Conservation (phyloP, 1,284 basidiomycete species). For the Cutaneotrichosporon daszewskae region DNA sequence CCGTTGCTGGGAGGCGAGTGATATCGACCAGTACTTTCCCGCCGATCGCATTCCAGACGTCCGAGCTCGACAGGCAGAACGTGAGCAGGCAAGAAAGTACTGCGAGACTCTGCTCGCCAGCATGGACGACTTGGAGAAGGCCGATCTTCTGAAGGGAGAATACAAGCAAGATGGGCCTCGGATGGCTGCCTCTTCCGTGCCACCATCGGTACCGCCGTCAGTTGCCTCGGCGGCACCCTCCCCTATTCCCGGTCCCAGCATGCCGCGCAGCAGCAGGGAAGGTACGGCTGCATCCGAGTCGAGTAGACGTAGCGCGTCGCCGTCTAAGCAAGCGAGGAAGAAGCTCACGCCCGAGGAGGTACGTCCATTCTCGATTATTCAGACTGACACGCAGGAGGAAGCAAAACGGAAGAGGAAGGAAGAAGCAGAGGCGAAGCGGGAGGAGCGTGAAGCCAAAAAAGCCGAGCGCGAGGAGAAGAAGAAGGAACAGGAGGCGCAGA, state of each 20-base stretch:
- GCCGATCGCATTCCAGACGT: slow-evolving; percentile 21
- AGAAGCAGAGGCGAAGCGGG: slow-evolving; percentile 5
- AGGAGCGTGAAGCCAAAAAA: slow-evolving; percentile 8
- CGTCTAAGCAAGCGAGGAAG: slow-evolving; percentile 29
- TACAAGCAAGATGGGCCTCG: too few relatives aligned
- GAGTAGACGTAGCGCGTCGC: slow-evolving; percentile 27
- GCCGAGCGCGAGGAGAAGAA: slow-evolving; percentile 8
- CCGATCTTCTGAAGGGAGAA: slow-evolving; percentile 28
- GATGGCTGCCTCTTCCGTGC: too few relatives aligned
- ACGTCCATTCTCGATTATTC: slow-evolving; percentile 3
- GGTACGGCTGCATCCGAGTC: slow-evolving; percentile 25
- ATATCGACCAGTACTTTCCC: slow-evolving; percentile 27
- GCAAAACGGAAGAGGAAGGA: slow-evolving; percentile 17
- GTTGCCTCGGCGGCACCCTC: too few relatives aligned
- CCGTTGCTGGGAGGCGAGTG: slow-evolving; percentile 36
- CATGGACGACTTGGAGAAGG: slow-evolving; percentile 30
- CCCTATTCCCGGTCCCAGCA: neutral
- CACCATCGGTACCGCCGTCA: too few relatives aligned
- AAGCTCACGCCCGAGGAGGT: slow-evolving; percentile 32
- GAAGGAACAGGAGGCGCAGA: slow-evolving; percentile 10
- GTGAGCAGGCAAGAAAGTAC: slow-evolving; percentile 27
- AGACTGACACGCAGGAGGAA: slow-evolving; percentile 22
- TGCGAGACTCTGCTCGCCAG: slow-evolving; percentile 24
- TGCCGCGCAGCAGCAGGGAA: slow-evolving; percentile 22
- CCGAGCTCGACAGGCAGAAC: slow-evolving; percentile 12